Conservation (phyloP, 257 asterid genomes). For the Nicotiana attenuata region DNA sequence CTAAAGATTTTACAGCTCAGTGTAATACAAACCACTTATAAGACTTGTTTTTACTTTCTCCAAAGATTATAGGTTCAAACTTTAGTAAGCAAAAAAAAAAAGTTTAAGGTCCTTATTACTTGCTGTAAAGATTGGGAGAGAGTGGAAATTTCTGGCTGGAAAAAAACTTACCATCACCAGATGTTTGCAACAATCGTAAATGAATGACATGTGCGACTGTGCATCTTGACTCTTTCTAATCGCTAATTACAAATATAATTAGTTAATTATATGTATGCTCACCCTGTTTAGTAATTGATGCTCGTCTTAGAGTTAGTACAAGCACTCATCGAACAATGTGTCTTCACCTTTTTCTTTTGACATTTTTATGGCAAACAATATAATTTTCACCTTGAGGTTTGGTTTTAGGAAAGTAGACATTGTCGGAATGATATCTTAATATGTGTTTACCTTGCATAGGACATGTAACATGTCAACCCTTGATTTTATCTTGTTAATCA, state of each 20-base stretch:
- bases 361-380: not conserved
- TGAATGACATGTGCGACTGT: not conserved
- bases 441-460: not conserved
- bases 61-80: not conserved
- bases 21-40: not conserved
- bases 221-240: not conserved
- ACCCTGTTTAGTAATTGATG: not conserved
- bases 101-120: not conserved
- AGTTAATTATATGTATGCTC: not conserved
- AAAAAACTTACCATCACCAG: not conserved
- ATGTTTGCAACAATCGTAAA: not conserved
- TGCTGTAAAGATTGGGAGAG: not conserved
- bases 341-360: not conserved
- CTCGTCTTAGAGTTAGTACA: not conserved
- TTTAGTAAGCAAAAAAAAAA: not conserved
- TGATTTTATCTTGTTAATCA: not conserved
- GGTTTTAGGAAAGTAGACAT: not conserved
- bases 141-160: not conserved
- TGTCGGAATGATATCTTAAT: not conserved
- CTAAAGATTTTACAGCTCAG: not conserved
- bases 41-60: not conserved
- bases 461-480: slow-evolving; percentile 1
- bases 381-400: not conserved
- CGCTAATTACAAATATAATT: not conserved
- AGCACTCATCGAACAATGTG: not conserved